phyloP scores from a whole-genome alignment of 768 basidiomycete species.

The Amanita inopinata region DNA sequence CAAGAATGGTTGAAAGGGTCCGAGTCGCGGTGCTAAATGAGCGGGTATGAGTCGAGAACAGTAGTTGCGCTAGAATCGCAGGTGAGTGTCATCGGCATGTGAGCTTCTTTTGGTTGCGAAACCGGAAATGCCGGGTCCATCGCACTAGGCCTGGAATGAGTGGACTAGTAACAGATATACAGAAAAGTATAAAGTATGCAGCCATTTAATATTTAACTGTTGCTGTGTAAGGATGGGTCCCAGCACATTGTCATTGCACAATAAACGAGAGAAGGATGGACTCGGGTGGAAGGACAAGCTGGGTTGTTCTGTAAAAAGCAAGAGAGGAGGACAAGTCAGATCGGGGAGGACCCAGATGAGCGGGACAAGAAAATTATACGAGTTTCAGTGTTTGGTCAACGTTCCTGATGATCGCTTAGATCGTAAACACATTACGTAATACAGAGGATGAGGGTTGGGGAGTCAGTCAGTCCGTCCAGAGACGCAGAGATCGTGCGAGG shows the following conservation, averaged over 20 bases:
- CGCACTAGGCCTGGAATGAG: neutral
- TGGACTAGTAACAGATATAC: neutral
- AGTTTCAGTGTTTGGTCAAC: constrained; percentile 12
- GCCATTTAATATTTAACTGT: too few relatives aligned
- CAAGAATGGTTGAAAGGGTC: too few relatives aligned
- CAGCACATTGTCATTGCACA: too few relatives aligned
- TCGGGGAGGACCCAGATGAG: constrained; percentile 12
- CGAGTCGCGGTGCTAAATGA: too few relatives aligned
- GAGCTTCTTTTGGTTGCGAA: too few relatives aligned
- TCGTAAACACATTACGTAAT: constrained; percentile 13
- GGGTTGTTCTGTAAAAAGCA: neutral
- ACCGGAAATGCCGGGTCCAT: neutral
- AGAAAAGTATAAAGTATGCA: neutral
- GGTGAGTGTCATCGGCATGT: neutral
- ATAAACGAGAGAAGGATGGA: neutral
- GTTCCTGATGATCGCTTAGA: constrained; percentile 15
- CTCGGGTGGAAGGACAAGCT: constrained; percentile 4
- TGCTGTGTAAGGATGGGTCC: too few relatives aligned
- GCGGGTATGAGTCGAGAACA: too few relatives aligned
- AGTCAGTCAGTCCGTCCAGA: neutral
- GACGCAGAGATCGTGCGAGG: neutral
- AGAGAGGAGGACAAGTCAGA: neutral
- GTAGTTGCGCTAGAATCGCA: too few relatives aligned
- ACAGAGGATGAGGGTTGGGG: neutral
- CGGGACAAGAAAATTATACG: constrained; percentile 14